phyloP scores from a whole-genome alignment of 2,329 filamentous ascomycete species.

The Ophiocordyceps camponoti-saundersi region DNA sequence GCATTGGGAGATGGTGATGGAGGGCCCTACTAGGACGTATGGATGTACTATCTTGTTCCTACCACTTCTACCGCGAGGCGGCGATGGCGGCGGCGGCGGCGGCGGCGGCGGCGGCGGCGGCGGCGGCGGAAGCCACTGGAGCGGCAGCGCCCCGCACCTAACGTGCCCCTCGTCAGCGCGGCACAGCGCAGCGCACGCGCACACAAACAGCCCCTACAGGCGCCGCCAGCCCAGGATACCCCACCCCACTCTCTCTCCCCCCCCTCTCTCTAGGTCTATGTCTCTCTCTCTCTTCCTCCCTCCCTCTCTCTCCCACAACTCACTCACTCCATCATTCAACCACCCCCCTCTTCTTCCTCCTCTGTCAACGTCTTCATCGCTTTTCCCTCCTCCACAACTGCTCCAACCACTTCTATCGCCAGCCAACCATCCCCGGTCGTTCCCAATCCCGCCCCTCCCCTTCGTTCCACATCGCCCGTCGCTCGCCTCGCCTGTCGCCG shows the following conservation, averaged over 20 bases:
- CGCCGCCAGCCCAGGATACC: neutral
- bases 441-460: neutral
- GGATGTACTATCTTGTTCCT: no score
- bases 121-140: neutral
- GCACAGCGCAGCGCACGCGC: neutral
- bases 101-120: no score
- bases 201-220: neutral
- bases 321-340: no score
- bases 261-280: neutral
- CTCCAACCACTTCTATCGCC: neutral
- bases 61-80: no score
- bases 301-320: no score
- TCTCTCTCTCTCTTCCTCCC: neutral
- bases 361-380: neutral
- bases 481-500: neutral
- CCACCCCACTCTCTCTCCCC: neutral
- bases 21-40: no score
- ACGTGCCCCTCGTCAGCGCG: neutral
- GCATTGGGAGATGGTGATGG: no score
- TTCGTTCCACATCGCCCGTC: neutral
- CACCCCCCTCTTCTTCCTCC: neutral
- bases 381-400: neutral
- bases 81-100: neutral
- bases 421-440: neutral
- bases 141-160: neutral